A percentile compares a stretch with the other conserved stretches of the same genome.
phyloP scores from a whole-genome alignment of 345 rosid species.

The Hibiscus trionum region DNA sequence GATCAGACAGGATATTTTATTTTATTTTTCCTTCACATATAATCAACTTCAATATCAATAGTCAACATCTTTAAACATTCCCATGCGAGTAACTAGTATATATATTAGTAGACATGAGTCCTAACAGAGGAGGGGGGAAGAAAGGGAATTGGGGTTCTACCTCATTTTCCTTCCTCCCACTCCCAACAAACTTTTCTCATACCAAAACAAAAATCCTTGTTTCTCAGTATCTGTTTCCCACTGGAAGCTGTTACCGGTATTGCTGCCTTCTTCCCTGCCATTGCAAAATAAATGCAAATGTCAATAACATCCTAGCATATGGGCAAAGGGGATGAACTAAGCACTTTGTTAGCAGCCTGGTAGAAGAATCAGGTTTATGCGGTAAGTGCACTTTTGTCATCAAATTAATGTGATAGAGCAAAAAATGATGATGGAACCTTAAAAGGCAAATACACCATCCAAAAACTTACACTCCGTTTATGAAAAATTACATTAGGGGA shows the following conservation, averaged over 20 bases:
- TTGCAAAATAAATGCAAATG: background rate
- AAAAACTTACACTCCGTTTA: background rate
- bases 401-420: background rate
- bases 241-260: background rate
- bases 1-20: background rate
- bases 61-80: background rate
- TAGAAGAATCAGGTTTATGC: background rate
- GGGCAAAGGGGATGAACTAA: background rate
- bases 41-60: background rate
- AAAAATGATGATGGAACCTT: background rate
- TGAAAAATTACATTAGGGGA: background rate
- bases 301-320: background rate
- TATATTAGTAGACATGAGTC: background rate
- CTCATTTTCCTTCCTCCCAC: background rate
- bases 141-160: background rate
- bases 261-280: slow-evolving; percentile 1
- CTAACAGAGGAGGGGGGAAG: background rate
- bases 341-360: background rate
- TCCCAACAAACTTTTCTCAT: background rate
- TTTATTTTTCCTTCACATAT: background rate
- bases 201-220: background rate
- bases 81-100: background rate
- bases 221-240: background rate
- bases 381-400: background rate
- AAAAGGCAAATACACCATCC: background rate